Conservation (phyloP, 768 basidiomycete species). For the Russula olivacea region DNA sequence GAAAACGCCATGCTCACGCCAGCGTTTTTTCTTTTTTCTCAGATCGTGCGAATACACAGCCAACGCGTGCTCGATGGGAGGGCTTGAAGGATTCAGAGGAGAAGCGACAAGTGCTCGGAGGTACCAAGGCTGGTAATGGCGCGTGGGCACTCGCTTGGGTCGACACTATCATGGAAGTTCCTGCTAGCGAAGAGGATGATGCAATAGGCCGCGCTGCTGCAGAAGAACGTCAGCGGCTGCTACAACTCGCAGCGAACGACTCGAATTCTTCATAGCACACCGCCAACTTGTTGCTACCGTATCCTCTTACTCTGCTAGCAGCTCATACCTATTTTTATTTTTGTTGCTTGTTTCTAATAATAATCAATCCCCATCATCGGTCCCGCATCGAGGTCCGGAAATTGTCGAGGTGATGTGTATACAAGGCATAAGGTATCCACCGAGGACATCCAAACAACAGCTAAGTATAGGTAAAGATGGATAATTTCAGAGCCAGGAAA, state of each 20-base stretch:
- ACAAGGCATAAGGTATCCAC: conserved; percentile 23
- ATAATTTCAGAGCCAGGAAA: conserved; percentile 22
- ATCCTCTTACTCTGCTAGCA: not conserved
- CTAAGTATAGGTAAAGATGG: conserved; percentile 24
- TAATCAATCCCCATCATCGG: not conserved
- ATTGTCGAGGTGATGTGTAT: conserved; percentile 14
- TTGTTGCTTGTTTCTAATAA: not conserved
- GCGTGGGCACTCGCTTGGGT: conserved; percentile 82
- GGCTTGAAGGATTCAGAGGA: conserved; percentile 41
- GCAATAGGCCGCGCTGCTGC: conserved; percentile 21
- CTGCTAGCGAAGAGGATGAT: conserved; percentile 13
- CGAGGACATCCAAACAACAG: conserved; percentile 24
- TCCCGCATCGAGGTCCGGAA: not conserved
- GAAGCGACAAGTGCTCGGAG: conserved; percentile 51
- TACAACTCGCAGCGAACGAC: conserved; percentile 9
- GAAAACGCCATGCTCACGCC: not conserved
- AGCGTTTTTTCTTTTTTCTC: not conserved
- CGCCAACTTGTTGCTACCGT: too few relatives aligned
- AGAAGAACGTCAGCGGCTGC: conserved; percentile 22
- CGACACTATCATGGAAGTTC: conserved; percentile 46
- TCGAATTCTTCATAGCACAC: not conserved
- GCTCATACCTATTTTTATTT: conserved; percentile 15
- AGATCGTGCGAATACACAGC: conserved; percentile 79
- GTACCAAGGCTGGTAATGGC: conserved; percentile 67
- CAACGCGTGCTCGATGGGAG: conserved; percentile 59